Base-by-base conservation (phyloP, 2,329 filamentous ascomycete species). In the Colletotrichum costaricense region DNA sequence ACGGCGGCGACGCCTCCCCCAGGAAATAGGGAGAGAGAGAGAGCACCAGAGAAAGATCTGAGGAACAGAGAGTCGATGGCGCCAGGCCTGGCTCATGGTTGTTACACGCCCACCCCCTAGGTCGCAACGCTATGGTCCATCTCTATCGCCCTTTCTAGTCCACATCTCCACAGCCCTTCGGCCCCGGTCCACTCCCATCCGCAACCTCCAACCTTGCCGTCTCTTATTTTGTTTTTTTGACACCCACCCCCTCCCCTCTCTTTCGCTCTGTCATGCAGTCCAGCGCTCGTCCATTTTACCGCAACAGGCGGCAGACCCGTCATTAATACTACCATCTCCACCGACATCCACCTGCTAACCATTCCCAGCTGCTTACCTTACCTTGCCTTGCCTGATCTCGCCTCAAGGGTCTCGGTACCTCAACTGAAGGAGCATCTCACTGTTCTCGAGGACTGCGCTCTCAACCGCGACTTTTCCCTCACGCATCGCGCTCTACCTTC, bases 271-370 rank as follows among this genome's bases (percentile, higher is more conserved):
- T 64, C 60, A 69, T 75, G 73, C 75, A 76, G 71, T 55, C 16
- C 59, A 33, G 62, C 67, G 70, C 73, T 69, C 63, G 70, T 76
- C 79, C 80, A 77, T 80, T 81, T 81, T 82, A 77, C 80, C 80
- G 80, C 79, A 80, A 77, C 75, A 76, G 77, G 78, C 78, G 78
- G 79, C 77, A 77, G 73, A 73, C 74, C 74, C 72, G 68, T 74
- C 67, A 68, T 63, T 72, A 68, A 69, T 78, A 76, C 77, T 69
- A 77, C 74, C 16, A 70, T 59, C 74, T 74, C 74, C 74, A 73
- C 63, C 63, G 52, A 72, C 69, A 70, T 70, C 70, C 73, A 74
- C 64, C 65, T 62, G 55, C 74, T 76, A 72, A 76, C 79, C 79
- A 69, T 77, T 75, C 75, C 65, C 28, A 67, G 65, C 54, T 62